Percentiles rank a stretch among this genome's conserved stretches.
Evolutionary conservation across 2,329 filamentous ascomycete species (phyloP).

Genomic region (Monosporascus sp.): DNA sequence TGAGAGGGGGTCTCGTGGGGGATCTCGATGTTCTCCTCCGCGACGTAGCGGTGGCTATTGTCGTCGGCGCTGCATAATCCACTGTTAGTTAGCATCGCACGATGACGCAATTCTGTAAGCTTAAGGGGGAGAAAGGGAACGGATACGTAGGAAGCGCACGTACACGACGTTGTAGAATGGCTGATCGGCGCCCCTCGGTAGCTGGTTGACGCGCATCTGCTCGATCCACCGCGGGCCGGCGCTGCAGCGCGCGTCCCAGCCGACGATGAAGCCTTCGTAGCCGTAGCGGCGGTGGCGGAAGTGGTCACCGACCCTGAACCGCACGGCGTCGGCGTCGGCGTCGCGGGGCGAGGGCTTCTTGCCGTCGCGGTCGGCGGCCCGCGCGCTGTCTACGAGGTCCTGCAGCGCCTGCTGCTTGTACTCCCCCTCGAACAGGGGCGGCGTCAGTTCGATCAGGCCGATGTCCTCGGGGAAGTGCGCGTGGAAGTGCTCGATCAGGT

Average conservation of each 20-base stretch:
- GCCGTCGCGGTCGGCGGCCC: background rate
- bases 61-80: conserved; percentile 42
- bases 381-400: background rate
- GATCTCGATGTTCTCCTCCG: conserved; percentile 59
- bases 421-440: background rate
- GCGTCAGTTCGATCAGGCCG: background rate
- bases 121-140: background rate
- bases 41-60: conserved; percentile 58
- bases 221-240: conserved; percentile 54
- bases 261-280: conserved; percentile 58
- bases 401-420: background rate
- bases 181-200: conserved; percentile 52
- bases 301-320: conserved; percentile 51
- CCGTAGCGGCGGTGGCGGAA: conserved; percentile 57
- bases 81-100: background rate
- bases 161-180: conserved; percentile 62
- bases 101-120: background rate
- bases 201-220: conserved; percentile 54
- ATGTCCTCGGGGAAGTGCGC: conserved; percentile 11
- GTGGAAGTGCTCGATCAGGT: conserved; percentile 6
- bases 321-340: background rate
- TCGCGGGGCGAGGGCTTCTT: background rate
- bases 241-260: conserved; percentile 45
- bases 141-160: background rate
- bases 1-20: conserved; percentile 35